phyloP scores from a whole-genome alignment of 164 flowering plant species.

The Vitis vinifera region ASM3070453v1 NC_081814.1:16655501-16656000 shows the following conservation, averaged over 20 bases:
- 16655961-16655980: conserved; percentile 28
- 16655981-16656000: conserved; percentile 30
- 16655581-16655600: conserved; percentile 52
- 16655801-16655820: conserved; percentile 67
- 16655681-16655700: conserved; percentile 58
- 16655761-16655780: conserved; percentile 85
- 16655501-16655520: conserved; percentile 52
- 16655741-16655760: conserved; percentile 59
- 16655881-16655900: conserved; percentile 82
- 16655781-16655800: conserved; percentile 53
- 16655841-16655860: conserved; percentile 62
- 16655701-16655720: conserved; percentile 46
- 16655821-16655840: conserved; percentile 68
- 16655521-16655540: conserved; percentile 66
- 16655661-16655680: conserved; percentile 71
- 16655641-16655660: conserved; percentile 70
- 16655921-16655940: conserved; percentile 63
- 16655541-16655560: conserved; percentile 75
- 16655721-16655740: conserved; percentile 23
- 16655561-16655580: conserved; percentile 30
- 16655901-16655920: conserved; percentile 70
- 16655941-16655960: conserved; percentile 53
- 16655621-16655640: conserved; percentile 64
- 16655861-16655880: conserved; percentile 53
- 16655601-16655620: conserved; percentile 54